Conservation (phyloP, 495 filamentous ascomycete genomes). For the Penicillium psychrofluorescens region DNA sequence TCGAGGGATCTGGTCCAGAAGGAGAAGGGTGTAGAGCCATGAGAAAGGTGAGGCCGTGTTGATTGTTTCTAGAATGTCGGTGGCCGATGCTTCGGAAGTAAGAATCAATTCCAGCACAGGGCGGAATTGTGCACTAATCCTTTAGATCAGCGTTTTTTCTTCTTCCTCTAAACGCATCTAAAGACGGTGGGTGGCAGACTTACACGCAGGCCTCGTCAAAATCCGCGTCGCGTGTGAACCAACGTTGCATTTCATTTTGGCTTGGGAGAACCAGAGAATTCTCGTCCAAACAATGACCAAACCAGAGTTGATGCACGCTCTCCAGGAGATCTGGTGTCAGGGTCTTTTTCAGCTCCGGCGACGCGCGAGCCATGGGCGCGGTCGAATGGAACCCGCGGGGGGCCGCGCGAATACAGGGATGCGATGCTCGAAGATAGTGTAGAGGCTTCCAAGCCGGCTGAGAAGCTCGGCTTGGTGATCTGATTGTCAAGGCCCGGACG, state of each 20-base stretch:
- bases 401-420: background rate
- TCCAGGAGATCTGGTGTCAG: constrained; percentile 15
- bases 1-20: constrained; percentile 25
- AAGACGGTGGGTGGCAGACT: background rate
- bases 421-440: background rate
- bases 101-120: constrained; percentile 18
- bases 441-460: background rate
- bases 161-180: background rate
- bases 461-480: background rate
- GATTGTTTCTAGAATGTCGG: constrained; percentile 15
- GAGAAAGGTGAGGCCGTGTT: constrained; percentile 8
- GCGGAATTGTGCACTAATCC: constrained; percentile 16
- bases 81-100: constrained; percentile 7
- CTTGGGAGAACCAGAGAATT: constrained; percentile 10
- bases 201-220: constrained; percentile 26
- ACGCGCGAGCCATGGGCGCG: background rate
- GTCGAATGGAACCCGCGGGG: constrained; percentile 3
- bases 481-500: background rate
- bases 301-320: constrained; percentile 18
- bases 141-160: background rate
- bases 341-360: constrained; percentile 8
- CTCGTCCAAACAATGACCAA: constrained; percentile 10
- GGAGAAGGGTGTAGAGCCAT: constrained; percentile 20
- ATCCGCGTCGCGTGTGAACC: constrained; percentile 16
- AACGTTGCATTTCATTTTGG: constrained; percentile 13